Evolutionary conservation across 768 basidiomycete genomes (phyloP).

Genomic region (Paxillus rubicundulus): DNA sequence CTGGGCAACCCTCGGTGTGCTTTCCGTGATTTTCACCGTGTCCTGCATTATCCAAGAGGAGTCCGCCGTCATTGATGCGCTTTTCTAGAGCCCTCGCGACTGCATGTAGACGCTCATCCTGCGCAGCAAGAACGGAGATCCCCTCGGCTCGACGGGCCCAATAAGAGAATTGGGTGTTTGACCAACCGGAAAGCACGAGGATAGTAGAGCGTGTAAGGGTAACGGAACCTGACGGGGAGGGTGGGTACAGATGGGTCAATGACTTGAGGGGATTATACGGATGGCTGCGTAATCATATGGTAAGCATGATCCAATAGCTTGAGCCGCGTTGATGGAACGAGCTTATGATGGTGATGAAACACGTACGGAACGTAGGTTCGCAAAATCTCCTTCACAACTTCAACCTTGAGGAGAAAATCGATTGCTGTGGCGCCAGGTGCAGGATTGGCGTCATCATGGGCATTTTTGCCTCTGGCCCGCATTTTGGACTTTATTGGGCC

Average conservation of each 20-base stretch:
- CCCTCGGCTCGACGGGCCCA: conserved; percentile 53
- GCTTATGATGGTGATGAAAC: background rate
- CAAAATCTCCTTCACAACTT: conserved; percentile 49
- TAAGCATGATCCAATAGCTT: conserved; percentile 19
- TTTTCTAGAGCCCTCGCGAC: conserved; percentile 41
- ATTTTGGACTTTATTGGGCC: conserved; percentile 39
- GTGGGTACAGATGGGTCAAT: conserved; percentile 38
- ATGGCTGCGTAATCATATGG: conserved; percentile 36
- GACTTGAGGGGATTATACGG: conserved; percentile 54
- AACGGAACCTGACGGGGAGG: conserved; percentile 42
- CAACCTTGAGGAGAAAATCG: conserved; percentile 53
- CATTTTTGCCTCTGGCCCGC: conserved; percentile 30
- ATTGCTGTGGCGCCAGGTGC: conserved; percentile 42
- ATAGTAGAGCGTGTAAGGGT: conserved; percentile 47
- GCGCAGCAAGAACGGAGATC: conserved; percentile 43
- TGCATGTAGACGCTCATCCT: conserved; percentile 40
- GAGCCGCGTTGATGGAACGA: conserved; percentile 2
- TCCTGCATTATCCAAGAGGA: conserved; percentile 28
- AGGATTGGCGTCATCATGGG: conserved; percentile 26
- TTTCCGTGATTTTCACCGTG: conserved; percentile 22
- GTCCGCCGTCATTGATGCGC: conserved; percentile 37
- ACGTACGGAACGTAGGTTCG: conserved; percentile 50
- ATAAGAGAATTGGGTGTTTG: conserved; percentile 53
- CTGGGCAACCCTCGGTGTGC: conserved; percentile 35
- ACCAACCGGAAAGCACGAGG: conserved; percentile 49